A percentile compares a stretch with the other conserved stretches of the same genome.
These are phyloP conservation scores for Cyclanthera cordifolia DNA, from an alignment of 306 rosid species.

Conservation along the genomic window DNA sequence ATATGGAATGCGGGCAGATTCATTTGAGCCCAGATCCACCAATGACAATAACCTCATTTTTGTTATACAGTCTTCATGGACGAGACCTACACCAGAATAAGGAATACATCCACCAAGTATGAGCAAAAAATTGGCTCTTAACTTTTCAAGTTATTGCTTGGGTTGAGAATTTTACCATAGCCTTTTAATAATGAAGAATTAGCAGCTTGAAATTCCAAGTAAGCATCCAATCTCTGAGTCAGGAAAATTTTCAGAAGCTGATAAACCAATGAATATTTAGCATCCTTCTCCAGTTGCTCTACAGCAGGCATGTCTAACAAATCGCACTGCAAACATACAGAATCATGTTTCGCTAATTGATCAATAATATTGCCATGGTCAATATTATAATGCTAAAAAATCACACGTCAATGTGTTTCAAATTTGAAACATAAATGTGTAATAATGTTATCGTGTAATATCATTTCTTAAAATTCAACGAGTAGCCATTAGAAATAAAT, in stretches of 20 bases:
- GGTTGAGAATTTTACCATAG: slow-evolving; percentile 43
- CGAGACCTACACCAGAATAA: slow-evolving; percentile 42
- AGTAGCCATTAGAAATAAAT: not conserved
- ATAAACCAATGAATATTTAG: slow-evolving; percentile 53
- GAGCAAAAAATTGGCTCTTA: not conserved
- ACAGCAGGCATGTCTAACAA: slow-evolving; percentile 73
- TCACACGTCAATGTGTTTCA: not conserved
- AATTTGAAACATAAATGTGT: not conserved
- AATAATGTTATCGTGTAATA: not conserved
- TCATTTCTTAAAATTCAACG: not conserved
- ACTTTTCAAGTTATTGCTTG: not conserved
- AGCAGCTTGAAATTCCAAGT: slow-evolving; percentile 62
- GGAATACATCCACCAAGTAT: slow-evolving; percentile 7
- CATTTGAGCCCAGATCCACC: slow-evolving; percentile 73
- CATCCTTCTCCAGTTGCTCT: slow-evolving; percentile 82
- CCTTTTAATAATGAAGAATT: slow-evolving; percentile 56
- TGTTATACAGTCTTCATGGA: slow-evolving; percentile 67
- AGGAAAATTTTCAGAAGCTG: slow-evolving; percentile 76
- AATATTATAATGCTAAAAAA: not conserved
- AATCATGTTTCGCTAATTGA: not conserved
- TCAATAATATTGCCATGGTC: not conserved
- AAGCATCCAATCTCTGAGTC: slow-evolving; percentile 73
- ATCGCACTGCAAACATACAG: slow-evolving; percentile 59
- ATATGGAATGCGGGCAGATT: slow-evolving; percentile 59
- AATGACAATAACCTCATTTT: slow-evolving; percentile 80